Percentiles rank a stretch among this genome's conserved stretches.
These are phyloP conservation scores for Vaccinium macrocarpon DNA, from an alignment of 148 eudicot genomes.

Conservation along the genomic window DNA sequence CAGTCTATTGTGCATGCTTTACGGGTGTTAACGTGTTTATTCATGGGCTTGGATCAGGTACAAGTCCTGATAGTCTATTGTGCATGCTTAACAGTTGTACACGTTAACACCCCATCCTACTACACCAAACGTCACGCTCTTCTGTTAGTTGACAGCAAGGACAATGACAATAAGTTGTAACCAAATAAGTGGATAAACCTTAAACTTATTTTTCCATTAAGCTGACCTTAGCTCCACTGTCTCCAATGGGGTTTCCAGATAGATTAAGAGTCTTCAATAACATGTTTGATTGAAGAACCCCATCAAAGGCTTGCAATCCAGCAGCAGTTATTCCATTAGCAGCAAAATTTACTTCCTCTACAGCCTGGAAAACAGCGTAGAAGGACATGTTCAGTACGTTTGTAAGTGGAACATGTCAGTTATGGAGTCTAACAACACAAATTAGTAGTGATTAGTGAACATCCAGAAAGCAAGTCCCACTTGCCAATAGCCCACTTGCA, in stretches of 20 bases:
- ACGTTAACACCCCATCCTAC: background rate
- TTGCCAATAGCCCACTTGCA: background rate
- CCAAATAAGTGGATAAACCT: background rate
- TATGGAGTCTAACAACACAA: background rate
- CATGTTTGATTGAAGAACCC: constrained; percentile 78
- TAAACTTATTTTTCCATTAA: background rate
- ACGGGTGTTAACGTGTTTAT: background rate
- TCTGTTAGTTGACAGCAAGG: background rate
- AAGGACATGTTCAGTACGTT: background rate
- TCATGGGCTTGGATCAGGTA: background rate
- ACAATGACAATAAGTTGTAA: background rate
- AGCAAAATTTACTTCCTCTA: constrained; percentile 88
- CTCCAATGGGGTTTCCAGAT: constrained; percentile 86
- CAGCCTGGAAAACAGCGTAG: constrained; percentile 47
- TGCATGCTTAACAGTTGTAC: background rate
- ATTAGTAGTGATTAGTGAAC: background rate
- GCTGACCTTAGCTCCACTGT: constrained; percentile 89
- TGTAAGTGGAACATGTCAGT: background rate
- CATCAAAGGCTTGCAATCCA: constrained; percentile 90
- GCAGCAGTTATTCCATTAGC: constrained; percentile 85
- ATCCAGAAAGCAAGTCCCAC: background rate
- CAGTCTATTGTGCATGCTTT: background rate
- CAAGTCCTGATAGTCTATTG: background rate
- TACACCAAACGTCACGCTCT: background rate
- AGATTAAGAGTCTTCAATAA: constrained; percentile 74